A percentile compares a stretch with the other conserved stretches of the same genome.
These are phyloP conservation scores for Cyclotella cryptica DNA, from an alignment of 108 stramenopile species.

Conservation along the genomic window DNA sequence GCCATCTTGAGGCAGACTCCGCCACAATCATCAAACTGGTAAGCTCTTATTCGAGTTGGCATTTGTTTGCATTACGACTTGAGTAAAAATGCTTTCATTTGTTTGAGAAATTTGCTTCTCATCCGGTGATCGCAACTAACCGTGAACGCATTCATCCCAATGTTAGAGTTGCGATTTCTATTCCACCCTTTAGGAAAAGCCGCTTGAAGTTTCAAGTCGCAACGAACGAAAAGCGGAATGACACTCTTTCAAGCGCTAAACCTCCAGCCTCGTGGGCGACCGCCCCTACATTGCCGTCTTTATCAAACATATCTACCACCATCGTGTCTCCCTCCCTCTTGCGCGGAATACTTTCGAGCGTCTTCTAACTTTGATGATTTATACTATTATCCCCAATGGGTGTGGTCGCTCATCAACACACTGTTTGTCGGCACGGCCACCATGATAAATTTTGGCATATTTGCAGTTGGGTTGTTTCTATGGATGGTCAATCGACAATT, in stretches of 20 bases:
- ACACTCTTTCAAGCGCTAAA: conserved; percentile 2
- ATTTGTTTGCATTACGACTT: too few species aligned
- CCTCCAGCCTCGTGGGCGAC: conserved; percentile 1
- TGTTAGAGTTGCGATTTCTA: too few species aligned
- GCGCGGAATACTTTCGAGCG: conserved; percentile 41
- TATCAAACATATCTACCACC: conserved; percentile 24
- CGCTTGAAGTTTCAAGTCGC: too few species aligned
- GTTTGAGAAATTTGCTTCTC: too few species aligned
- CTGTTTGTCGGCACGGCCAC: conserved; percentile 32
- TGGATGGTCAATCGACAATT: conserved; percentile 47
- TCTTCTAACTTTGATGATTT: conserved; percentile 7
- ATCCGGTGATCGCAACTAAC: too few species aligned
- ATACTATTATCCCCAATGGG: conserved; percentile 27
- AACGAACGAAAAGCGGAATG: conserved; percentile 3
- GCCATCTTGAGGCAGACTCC: too few species aligned
- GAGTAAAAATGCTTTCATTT: too few species aligned
- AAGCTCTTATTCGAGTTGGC: too few species aligned
- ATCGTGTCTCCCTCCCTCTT: conserved; percentile 17
- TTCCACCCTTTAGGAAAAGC: too few species aligned
- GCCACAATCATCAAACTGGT: too few species aligned
- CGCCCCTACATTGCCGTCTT: conserved; percentile 19
- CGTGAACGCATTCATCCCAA: too few species aligned
- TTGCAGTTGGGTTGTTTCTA: conserved; percentile 14
- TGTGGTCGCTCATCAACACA: conserved; percentile 24
- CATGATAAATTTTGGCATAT: conserved; percentile 1